phyloP scores from a whole-genome alignment of 2,329 filamentous ascomycete species.

The Dactylellina parvicollis region DNA sequence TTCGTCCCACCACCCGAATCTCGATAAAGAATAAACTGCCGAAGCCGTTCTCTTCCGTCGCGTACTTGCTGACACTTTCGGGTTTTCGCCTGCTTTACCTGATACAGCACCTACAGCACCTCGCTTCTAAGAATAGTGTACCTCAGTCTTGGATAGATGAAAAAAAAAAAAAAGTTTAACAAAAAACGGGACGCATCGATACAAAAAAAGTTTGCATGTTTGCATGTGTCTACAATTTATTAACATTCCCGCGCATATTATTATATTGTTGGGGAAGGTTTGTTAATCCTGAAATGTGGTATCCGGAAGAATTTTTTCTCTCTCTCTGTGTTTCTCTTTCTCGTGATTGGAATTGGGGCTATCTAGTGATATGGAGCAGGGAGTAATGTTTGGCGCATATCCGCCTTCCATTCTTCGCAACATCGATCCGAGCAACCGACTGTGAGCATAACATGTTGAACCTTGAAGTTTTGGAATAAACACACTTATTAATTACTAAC shows the following conservation, averaged over 20 bases:
- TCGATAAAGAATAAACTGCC: slow-evolving; percentile 7
- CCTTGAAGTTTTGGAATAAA: neutral
- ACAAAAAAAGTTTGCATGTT: too few relatives aligned
- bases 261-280: too few relatives aligned
- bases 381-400: neutral
- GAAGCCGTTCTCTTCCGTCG: neutral
- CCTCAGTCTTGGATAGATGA: slow-evolving; percentile 2
- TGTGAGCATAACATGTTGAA: neutral
- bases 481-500: too few relatives aligned
- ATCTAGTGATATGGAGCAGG: neutral
- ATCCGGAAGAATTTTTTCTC: neutral
- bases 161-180: too few relatives aligned
- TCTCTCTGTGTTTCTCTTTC: too few relatives aligned
- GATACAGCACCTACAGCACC: too few relatives aligned
- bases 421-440: neutral
- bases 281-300: too few relatives aligned
- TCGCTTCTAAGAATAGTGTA: slow-evolving; percentile 20
- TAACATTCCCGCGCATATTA: too few relatives aligned
- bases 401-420: neutral
- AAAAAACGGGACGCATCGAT: too few relatives aligned
- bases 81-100: slow-evolving; percentile 12
- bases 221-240: too few relatives aligned
- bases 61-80: neutral
- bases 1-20: neutral
- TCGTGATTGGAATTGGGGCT: neutral